Evolutionary conservation across 805 yeast species (phyloP), one percentile per base, ranked within the genome.

Genomic region (Candida succiphila): DNA sequence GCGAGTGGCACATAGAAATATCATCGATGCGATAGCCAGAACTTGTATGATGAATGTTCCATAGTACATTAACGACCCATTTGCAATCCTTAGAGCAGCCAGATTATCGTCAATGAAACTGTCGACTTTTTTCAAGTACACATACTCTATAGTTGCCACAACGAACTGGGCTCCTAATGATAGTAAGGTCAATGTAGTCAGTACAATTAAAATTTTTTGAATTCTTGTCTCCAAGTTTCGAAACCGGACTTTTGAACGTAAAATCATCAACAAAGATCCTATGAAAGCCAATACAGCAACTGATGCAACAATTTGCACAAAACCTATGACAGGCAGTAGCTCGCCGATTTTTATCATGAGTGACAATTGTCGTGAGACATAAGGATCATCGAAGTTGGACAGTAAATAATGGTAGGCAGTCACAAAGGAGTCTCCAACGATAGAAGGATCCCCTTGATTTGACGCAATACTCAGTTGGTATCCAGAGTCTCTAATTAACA

Each of bases 401-500:
- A 62, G 42, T 2, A 56, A 46, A 17, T 56, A 52, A 16, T 59
- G 57, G 45, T 63, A 68, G 1, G 65, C 61, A 9, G 51, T 42
- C 12, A 60, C 63, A 37, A 69, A 55, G 17, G 67, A 56, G 16
- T 61, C 53, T 3, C 71, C 67, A 40, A 65, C 49, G 9, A 45
- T 47, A 3, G 49, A 49, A 4, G 67, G 52, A 40, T 67, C 58
- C 5, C 65, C 58, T 36, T 59, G 46, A 31, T 56, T 54, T 4
- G 74, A 61, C 18, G 64, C 48, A 18, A 48, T 46, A 8, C 64
- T 67, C 27, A 69, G 49, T 40, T 66, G 73, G 3, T 52, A 53
- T 4, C 73, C 75, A 10, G 75, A 59, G 48, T 74, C 80, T 36
- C 65, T 57, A 9, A 72, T 56, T 13, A 72, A 49, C 12, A 66